These are phyloP conservation scores for Monilinia laxa DNA, from an alignment of 2,329 filamentous ascomycete genomes.

Conservation along the genomic window DNA sequence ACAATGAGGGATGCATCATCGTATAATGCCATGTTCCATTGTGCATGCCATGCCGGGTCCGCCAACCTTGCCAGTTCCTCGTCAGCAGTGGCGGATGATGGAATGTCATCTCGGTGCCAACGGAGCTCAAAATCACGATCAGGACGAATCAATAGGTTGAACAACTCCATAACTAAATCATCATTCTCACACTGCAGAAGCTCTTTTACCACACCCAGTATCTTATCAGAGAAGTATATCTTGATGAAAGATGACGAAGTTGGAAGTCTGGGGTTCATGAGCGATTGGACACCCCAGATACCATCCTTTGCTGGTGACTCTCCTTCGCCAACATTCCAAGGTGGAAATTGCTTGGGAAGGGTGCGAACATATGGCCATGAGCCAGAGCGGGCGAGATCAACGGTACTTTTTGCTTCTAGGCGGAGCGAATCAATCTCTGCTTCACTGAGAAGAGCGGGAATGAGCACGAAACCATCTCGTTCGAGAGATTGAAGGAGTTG, in stretches of 20 bases:
- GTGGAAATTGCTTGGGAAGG: slow-evolving; percentile 86
- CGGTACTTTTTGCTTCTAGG: slow-evolving; percentile 56
- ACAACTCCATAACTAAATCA: slow-evolving; percentile 79
- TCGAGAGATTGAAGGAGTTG: slow-evolving; percentile 49
- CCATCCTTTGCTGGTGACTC: slow-evolving; percentile 48
- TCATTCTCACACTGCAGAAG: slow-evolving; percentile 59
- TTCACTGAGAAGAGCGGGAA: slow-evolving; percentile 62
- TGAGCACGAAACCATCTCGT: slow-evolving; percentile 72
- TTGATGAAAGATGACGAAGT: slow-evolving; percentile 60
- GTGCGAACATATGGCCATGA: slow-evolving; percentile 80
- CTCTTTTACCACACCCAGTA: slow-evolving; percentile 63
- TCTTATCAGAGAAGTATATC: slow-evolving; percentile 68
- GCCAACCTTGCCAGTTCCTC: slow-evolving; percentile 65
- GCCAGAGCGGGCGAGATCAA: slow-evolving; percentile 63
- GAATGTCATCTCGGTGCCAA: slow-evolving; percentile 86
- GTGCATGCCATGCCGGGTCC: slow-evolving; percentile 68
- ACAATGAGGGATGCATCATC: slow-evolving; percentile 73
- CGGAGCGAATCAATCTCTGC: slow-evolving; percentile 59
- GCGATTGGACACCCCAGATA: slow-evolving; percentile 88
- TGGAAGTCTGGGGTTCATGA: slow-evolving; percentile 71
- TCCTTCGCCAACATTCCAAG: slow-evolving; percentile 59
- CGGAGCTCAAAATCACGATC: slow-evolving; percentile 68
- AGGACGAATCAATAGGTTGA: slow-evolving; percentile 80
- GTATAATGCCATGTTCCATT: slow-evolving; percentile 84
- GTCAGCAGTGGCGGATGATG: slow-evolving; percentile 60